Conservation (phyloP, 2,329 filamentous ascomycete species). For the Aspergillus sp. region DNA sequence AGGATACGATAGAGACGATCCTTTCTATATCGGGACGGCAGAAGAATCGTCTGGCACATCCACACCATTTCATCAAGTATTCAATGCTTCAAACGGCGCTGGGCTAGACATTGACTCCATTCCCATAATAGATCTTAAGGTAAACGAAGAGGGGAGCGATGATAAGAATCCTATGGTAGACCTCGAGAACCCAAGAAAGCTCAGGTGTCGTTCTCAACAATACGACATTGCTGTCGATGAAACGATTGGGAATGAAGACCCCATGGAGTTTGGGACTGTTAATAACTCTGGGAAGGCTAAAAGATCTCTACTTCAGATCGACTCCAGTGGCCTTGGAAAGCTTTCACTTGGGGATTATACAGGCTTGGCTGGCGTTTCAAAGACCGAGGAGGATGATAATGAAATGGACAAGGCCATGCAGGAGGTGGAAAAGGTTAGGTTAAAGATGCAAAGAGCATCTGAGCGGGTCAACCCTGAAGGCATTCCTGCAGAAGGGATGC, state of each 20-base stretch:
- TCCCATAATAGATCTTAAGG: constrained; percentile 87
- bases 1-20: constrained; percentile 85
- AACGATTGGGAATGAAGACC: constrained; percentile 52
- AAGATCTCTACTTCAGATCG: constrained; percentile 73
- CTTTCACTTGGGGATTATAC: constrained; percentile 60
- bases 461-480: constrained; percentile 48
- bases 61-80: constrained; percentile 74
- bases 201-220: constrained; percentile 47
- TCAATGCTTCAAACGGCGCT: constrained; percentile 66
- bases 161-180: constrained; percentile 4
- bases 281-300: constrained; percentile 39
- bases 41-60: constrained; percentile 56
- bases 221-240: constrained; percentile 71
- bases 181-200: constrained; percentile 25
- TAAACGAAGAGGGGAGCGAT: constrained; percentile 51
- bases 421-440: constrained; percentile 77
- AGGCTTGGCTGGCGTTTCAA: constrained; percentile 48
- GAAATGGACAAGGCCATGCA: constrained; percentile 87
- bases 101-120: constrained; percentile 90
- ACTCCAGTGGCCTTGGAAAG: constrained; percentile 74
- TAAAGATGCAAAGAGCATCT: constrained; percentile 67
- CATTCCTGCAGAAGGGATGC: constrained; percentile 40
- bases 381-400: constrained; percentile 69
- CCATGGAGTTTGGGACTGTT: constrained; percentile 33
- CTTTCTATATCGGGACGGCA: constrained; percentile 75